A percentile compares a stretch with the other conserved stretches of the same genome.
phyloP scores from a whole-genome alignment of 2,329 filamentous ascomycete species.

The Calonectria montana region DNA sequence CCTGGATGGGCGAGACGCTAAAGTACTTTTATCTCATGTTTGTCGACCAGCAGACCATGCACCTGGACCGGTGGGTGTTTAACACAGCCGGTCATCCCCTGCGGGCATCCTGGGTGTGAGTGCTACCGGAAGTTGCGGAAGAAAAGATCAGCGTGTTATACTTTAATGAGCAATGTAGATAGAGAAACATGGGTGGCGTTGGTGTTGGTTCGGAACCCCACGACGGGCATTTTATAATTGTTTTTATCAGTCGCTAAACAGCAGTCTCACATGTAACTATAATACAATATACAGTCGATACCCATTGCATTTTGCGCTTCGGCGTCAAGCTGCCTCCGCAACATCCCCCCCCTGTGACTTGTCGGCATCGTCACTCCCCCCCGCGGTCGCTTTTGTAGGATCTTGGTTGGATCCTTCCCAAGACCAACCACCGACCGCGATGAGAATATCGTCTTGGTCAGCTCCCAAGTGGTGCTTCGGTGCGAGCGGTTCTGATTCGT shows the following conservation, averaged over 20 bases:
- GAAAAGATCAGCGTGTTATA: neutral
- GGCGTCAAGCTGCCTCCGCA: constrained; percentile 4
- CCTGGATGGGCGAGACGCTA: constrained; percentile 79
- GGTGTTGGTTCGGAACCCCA: neutral
- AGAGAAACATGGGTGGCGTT: constrained; percentile 6
- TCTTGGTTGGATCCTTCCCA: neutral
- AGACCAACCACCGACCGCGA: constrained; percentile 9
- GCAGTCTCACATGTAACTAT: neutral
- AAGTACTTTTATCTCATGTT: constrained; percentile 83
- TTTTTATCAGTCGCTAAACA: neutral
- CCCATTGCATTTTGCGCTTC: neutral
- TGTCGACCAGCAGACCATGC: constrained; percentile 70
- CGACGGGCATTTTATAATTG: neutral
- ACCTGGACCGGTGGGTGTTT: constrained; percentile 76
- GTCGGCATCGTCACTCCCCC: neutral
- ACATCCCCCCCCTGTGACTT: neutral
- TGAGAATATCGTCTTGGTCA: constrained; percentile 8
- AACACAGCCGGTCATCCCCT: constrained; percentile 66
- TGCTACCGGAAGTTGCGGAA: neutral
- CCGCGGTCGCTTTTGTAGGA: neutral
- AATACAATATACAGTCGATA: constrained; percentile 13
- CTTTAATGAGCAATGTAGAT: constrained; percentile 5
- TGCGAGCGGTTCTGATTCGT: neutral
- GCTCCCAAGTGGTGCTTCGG: neutral
- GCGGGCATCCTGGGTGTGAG: constrained; percentile 26